A percentile compares a stretch with the other conserved stretches of the same genome.
These are phyloP conservation scores for Candida tetrigidarum DNA, from an alignment of 1,139 yeast genomes.

Conservation along the genomic window DNA sequence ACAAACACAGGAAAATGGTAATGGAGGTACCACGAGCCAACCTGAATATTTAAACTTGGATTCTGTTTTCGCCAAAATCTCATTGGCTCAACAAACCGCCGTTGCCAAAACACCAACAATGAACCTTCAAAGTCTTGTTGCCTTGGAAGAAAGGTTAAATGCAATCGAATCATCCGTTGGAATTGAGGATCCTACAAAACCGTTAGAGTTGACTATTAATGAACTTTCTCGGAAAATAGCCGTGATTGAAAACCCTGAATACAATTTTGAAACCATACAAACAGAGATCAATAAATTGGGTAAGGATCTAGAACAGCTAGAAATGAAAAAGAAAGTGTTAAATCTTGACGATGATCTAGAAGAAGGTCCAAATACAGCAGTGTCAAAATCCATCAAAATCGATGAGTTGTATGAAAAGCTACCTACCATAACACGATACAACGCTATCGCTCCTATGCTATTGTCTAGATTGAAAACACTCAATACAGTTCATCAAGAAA, in stretches of 20 bases:
- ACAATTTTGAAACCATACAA: conserved; percentile 24
- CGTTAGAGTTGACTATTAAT: conserved; percentile 30
- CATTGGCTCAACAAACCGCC: background rate
- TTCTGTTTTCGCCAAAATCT: conserved; percentile 4
- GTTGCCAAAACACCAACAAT: background rate
- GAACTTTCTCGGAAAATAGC: conserved; percentile 42
- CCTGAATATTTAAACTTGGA: conserved; percentile 3
- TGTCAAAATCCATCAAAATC: conserved; percentile 26
- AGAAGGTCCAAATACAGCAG: background rate
- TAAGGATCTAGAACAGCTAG: conserved; percentile 23
- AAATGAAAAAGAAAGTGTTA: conserved; percentile 19
- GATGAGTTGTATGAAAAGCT: conserved; percentile 41
- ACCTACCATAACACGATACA: conserved; percentile 38
- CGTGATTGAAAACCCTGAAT: conserved; percentile 42
- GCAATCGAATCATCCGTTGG: conserved; percentile 28
- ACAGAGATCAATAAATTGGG: conserved; percentile 21
- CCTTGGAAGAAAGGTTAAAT: conserved; percentile 28
- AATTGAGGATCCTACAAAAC: conserved; percentile 17
- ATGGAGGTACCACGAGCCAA: background rate
- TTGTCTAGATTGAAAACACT: conserved; percentile 48
- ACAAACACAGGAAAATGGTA: background rate
- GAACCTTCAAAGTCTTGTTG: conserved; percentile 7
- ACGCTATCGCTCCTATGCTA: conserved; percentile 42
- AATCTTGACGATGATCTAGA: conserved; percentile 7
- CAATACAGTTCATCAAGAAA: conserved; percentile 46